These are phyloP conservation scores for Pseudocercospora eumusae DNA, from an alignment of 2,329 filamentous ascomycete genomes.

Conservation along the genomic window DNA sequence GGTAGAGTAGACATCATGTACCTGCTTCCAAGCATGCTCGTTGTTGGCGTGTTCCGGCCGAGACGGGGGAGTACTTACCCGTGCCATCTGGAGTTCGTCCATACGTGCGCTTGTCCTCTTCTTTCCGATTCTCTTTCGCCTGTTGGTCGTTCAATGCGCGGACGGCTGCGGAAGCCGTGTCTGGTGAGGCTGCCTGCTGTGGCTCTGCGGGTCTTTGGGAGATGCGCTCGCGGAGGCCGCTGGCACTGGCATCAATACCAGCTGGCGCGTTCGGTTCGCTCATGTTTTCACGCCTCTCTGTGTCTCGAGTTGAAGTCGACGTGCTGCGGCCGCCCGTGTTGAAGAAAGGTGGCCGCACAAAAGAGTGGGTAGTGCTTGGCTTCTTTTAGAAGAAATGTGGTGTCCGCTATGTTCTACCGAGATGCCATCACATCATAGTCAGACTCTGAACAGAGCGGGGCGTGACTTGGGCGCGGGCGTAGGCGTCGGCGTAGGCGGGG, in stretches of 20 bases:
- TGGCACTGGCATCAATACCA: constrained; percentile 32
- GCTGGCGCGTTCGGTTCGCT: constrained; percentile 23
- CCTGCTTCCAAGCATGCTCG: constrained; percentile 16
- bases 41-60: constrained; percentile 12
- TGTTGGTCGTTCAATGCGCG: constrained; percentile 54
- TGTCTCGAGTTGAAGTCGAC: constrained; percentile 26
- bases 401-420: constrained; percentile 15
- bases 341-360: constrained; percentile 21
- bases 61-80: constrained; percentile 60
- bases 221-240: constrained; percentile 52
- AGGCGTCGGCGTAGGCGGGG: too few relatives aligned
- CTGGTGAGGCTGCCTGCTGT: constrained; percentile 35
- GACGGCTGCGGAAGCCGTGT: constrained; percentile 50
- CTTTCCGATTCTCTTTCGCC: constrained; percentile 49
- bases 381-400: constrained; percentile 16
- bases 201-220: constrained; percentile 39
- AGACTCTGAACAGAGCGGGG: constrained; percentile 15
- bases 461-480: constrained; percentile 2
- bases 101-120: constrained; percentile 74
- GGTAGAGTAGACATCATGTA: constrained; percentile 10
- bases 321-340: constrained; percentile 20
- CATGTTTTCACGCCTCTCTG: constrained; percentile 23
- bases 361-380: constrained; percentile 13
- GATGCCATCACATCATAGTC: constrained; percentile 23
- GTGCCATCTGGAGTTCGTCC: constrained; percentile 88